Evolutionary conservation across 2,329 filamentous ascomycete genomes (phyloP).

Genomic region (Arthrocladium fulminans): DNA sequence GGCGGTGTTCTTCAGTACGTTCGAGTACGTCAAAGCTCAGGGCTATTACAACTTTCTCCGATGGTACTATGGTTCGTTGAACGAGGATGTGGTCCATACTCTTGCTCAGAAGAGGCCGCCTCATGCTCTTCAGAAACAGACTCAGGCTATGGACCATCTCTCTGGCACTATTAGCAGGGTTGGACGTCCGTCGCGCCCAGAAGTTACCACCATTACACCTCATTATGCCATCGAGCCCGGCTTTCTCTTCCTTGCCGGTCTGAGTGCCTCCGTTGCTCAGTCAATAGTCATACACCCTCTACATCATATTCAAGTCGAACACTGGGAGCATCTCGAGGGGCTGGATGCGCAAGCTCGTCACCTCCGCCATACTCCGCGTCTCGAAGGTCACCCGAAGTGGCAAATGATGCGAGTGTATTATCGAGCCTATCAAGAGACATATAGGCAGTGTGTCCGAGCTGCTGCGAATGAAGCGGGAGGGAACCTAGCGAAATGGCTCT

Average conservation of each 20-base stretch:
- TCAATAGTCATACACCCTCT: conserved; percentile 53
- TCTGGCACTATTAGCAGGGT: conserved; percentile 7
- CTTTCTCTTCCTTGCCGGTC: conserved; percentile 52
- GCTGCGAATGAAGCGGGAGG: conserved; percentile 47
- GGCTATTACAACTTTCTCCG: conserved; percentile 53
- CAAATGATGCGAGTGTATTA: conserved; percentile 48
- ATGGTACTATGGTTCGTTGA: conserved; percentile 45
- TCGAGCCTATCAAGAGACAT: conserved; percentile 53
- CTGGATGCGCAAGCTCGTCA: conserved; percentile 46
- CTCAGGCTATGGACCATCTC: neutral
- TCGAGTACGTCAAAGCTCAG: conserved; percentile 56
- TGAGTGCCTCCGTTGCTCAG: conserved; percentile 50
- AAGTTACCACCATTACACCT: conserved; percentile 43
- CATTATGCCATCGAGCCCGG: conserved; percentile 55
- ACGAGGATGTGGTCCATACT: conserved; percentile 23
- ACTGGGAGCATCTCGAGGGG: conserved; percentile 51
- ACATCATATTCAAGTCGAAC: conserved; percentile 50
- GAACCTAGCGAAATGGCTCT: conserved; percentile 44
- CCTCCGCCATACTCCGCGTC: conserved; percentile 25
- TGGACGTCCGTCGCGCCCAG: conserved; percentile 13
- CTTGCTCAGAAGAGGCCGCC: conserved; percentile 20
- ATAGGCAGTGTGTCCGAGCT: conserved; percentile 43
- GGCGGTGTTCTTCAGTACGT: conserved; percentile 54
- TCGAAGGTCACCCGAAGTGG: conserved; percentile 24
- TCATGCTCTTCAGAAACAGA: conserved; percentile 4